Base-by-base conservation (phyloP, 164 flowering plant genomes). In the Piper longum region DNA sequence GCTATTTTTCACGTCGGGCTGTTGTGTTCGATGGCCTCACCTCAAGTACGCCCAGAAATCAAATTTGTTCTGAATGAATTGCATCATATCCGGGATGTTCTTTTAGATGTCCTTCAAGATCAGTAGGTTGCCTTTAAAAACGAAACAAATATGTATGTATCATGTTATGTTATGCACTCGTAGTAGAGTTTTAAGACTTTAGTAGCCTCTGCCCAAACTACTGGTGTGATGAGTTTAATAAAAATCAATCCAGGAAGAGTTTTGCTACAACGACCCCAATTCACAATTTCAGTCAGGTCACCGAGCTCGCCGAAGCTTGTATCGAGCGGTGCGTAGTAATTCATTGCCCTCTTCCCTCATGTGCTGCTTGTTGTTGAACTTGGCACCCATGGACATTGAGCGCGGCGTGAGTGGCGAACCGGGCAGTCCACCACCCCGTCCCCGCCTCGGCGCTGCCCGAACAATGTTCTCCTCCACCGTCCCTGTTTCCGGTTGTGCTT, bases 281-380 rank as follows among this genome's bases (percentile, higher is more conserved):
- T 26, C 36, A 26, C 36, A 26, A 26, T 26, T 44, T 70, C 56
- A 66, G 18, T 66, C 59, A 39, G 56, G 60, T 19, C 43, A 64
- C 19, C 65, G 70, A 11, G 70, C 44, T 2, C 70, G 67, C 62
- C 62, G 54, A 9, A 64, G 61, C 62, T 57, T 59, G 18, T 41
- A 54, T 1, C 66, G 52, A 43, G 74, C 70, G 14, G 67, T 56
- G 2, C 43, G 67, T 2, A 66, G 42, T 4, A 64, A 60, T 56
- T 59, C 64, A 8, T 60, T 42, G 59, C 59, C 42, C 0, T 36
- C 8, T 16, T 43, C 60, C 41, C 12, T 26, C 60, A 26, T 43
- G n/a, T 56, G 52, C 39, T 16, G 36, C 36, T 26, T 26, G 36
- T 26, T 51, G 56, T 18, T 8, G 42, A 13, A 3, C 2, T 41